Percentiles rank a stretch among this genome's conserved stretches.
These are phyloP conservation scores for Chenopodium suecicum DNA, from an alignment of 148 eudicot species.

Conservation along the genomic window DNA sequence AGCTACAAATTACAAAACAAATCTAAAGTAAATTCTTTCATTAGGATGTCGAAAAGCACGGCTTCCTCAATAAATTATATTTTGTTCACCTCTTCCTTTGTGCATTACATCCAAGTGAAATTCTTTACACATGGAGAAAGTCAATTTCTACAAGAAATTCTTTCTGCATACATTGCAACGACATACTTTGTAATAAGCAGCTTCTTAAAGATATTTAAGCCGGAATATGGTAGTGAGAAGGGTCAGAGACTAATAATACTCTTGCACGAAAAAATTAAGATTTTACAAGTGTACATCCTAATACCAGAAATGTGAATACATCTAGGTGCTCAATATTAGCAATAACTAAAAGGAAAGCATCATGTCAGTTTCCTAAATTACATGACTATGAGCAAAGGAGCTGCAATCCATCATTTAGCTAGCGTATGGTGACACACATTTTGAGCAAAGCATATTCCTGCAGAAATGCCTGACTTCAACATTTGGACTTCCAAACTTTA, in stretches of 20 bases:
- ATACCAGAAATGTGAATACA: constrained; percentile 3
- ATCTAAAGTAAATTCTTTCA: neutral
- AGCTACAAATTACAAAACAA: neutral
- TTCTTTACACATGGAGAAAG: neutral
- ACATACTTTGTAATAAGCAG: neutral
- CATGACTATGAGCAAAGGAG: neutral
- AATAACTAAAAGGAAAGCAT: neutral
- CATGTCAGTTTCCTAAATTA: neutral
- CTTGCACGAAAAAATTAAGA: neutral
- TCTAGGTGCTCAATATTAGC: neutral
- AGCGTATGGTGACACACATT: neutral
- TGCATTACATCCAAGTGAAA: neutral
- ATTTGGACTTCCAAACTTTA: neutral
- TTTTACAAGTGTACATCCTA: neutral
- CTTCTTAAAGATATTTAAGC: neutral
- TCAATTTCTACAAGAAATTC: neutral
- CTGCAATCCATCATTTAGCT: neutral
- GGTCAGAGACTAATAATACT: neutral
- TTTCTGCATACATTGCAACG: neutral
- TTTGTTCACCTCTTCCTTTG: neutral
- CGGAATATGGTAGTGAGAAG: neutral
- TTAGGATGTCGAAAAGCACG: neutral
- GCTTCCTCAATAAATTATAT: neutral
- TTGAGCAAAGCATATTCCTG: neutral
- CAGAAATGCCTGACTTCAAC: neutral